These are phyloP conservation scores for Pelargonium myrrhifolium DNA, from an alignment of 441 rosid species.

Conservation along the genomic window DNA sequence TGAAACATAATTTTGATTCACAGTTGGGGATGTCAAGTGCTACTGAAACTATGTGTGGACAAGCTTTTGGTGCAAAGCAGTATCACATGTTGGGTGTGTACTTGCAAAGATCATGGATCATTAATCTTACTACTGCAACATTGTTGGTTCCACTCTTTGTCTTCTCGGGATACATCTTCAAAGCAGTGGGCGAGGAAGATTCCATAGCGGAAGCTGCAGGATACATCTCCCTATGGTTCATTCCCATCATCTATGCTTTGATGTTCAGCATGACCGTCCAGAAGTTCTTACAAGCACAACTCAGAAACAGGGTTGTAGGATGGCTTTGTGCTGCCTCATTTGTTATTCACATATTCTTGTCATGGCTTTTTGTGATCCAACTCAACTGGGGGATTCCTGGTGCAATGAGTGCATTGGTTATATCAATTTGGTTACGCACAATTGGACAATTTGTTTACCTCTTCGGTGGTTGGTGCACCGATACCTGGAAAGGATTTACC, in stretches of 20 bases:
- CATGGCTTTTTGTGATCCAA: conserved; percentile 39
- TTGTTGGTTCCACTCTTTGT: conserved; percentile 42
- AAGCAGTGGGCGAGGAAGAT: conserved; percentile 38
- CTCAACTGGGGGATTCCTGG: conserved; percentile 35
- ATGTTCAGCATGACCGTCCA: conserved; percentile 30
- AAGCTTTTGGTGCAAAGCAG: conserved; percentile 70
- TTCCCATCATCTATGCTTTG: conserved; percentile 31
- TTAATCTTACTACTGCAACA: conserved; percentile 28
- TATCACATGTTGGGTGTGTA: conserved; percentile 74
- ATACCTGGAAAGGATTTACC: conserved; percentile 44
- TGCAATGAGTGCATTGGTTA: conserved; percentile 35
- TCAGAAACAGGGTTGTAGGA: conserved; percentile 33
- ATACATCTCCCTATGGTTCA: conserved; percentile 41
- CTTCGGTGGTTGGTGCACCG: conserved; percentile 43
- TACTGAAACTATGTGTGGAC: conserved; percentile 75
- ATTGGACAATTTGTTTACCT: conserved; percentile 30
- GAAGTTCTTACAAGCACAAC: conserved; percentile 42
- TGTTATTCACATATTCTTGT: conserved; percentile 32
- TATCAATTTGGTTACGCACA: conserved; percentile 25
- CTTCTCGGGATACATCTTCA: conserved; percentile 38
- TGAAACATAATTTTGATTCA: no score
- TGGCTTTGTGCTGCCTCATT: conserved; percentile 38
- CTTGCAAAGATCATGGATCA: conserved; percentile 68
- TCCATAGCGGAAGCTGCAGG: conserved; percentile 44
- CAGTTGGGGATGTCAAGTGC: conserved; percentile 85